Conservation (phyloP, 2,329 filamentous ascomycete species). For the Diplodia sapinea region DNA sequence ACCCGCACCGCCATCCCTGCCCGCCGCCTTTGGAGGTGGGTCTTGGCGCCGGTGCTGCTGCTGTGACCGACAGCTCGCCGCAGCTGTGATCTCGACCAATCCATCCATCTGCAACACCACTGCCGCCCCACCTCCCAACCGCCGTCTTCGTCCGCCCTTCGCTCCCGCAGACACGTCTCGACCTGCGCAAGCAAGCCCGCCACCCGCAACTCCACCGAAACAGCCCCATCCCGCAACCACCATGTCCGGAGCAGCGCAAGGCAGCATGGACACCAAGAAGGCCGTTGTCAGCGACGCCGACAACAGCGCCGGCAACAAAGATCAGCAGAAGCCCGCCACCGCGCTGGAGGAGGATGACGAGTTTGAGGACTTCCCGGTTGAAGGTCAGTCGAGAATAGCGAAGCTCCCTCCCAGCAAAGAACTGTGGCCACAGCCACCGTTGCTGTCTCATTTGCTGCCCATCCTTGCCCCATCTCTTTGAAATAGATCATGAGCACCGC, state of each 20-base stretch:
- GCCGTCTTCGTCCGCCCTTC: not conserved
- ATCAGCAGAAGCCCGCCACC: constrained; percentile 66
- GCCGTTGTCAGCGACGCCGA: constrained; percentile 42
- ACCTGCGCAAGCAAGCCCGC: not conserved
- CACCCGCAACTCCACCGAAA: constrained; percentile 6
- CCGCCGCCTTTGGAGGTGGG: not conserved
- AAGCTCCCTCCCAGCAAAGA: constrained; percentile 23
- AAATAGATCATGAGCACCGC: not conserved
- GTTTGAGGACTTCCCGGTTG: constrained; percentile 97
- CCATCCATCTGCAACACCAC: constrained; percentile 31
- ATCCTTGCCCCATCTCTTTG: not conserved
- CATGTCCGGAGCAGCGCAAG: constrained; percentile 57
- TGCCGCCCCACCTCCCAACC: not conserved
- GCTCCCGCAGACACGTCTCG: not conserved
- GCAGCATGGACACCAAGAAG: constrained; percentile 49
- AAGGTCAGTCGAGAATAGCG: constrained; percentile 66
- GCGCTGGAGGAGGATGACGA: constrained; percentile 96
- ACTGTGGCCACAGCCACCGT: not conserved
- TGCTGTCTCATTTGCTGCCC: not conserved
- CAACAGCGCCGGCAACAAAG: constrained; percentile 43
- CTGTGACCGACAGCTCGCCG: constrained; percentile 31
- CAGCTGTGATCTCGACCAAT: constrained; percentile 33
- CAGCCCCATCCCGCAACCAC: constrained; percentile 18
- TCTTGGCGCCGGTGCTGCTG: constrained; percentile 20
- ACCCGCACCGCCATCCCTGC: constrained; percentile 10